Base-by-base conservation (phyloP, 2,329 filamentous ascomycete species). In the Penicillium brevicompactum region DNA sequence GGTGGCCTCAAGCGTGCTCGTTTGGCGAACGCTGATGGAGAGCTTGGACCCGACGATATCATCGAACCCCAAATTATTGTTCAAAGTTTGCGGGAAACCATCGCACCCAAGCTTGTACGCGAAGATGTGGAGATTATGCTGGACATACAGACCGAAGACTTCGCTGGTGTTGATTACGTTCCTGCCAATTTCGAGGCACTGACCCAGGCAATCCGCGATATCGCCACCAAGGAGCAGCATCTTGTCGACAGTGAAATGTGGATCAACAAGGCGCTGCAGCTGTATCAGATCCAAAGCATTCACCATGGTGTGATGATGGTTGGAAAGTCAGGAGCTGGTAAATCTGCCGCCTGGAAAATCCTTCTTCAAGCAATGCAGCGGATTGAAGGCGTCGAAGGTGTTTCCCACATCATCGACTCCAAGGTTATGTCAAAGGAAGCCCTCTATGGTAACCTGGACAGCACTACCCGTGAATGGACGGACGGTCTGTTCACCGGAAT, bases 251-350 rank as follows among this genome's bases (percentile, higher is more conserved):
- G 88, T 55, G 92, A 97, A 52, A 87, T 88, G 45, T 99, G 95
- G 95, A 92, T 97, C 85, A 94, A 91, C 55, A 99, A 99, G 78
- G 87, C 96, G 32, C 82, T 99, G 8, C 94, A 99, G 73, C 84
- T 99, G 2, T 97, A 96, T 73, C 94, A 99, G 74, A 99, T 99
- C 60, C 94, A 97, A 74, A 90, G 88, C 62, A 92, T 99, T 55
- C 94, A 99, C 69, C 94, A 99, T 66, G 94, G 94, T 88, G 94
- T 99, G 27, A 99, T 99, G 95, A 97, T 99, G 94, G 94, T 99
- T 9, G 94, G 94, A 60, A 92, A 91, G 69, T 97, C 95, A 30
- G 94, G 95, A n/a, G 89, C 93, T 44, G 95, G 95, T 70, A 99
- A 99, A 78, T 97, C 94, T 40, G 87, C 90, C 1, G 90, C 94